Conservation (phyloP, 176 grass and related monocot species). For the Bothriochloa decipiens region DNA sequence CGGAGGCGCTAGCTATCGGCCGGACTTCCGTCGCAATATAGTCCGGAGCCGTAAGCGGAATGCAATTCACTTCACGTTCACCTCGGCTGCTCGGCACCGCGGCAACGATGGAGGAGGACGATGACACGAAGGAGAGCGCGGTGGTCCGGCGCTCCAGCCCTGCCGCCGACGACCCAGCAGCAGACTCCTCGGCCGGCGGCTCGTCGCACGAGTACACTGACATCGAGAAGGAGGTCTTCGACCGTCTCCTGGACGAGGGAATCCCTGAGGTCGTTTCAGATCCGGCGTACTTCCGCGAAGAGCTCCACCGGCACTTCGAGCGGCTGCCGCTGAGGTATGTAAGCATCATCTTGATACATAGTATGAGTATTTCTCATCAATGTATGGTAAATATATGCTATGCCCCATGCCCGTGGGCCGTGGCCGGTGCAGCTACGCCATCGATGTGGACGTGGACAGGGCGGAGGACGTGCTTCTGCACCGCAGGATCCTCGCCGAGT, state of each 20-base stretch:
- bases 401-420: no score
- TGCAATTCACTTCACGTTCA: neutral
- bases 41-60: slow-evolving; percentile 16
- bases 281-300: slow-evolving; percentile 45
- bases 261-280: slow-evolving; percentile 57
- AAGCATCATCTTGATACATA: neutral
- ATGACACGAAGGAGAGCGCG: slow-evolving; percentile 39
- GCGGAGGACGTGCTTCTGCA: slow-evolving; percentile 86
- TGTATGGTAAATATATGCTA: neutral
- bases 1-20: neutral
- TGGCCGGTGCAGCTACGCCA: slow-evolving; percentile 56
- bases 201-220: neutral
- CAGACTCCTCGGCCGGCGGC: slow-evolving; percentile 12
- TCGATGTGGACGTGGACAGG: slow-evolving; percentile 48
- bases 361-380: no score
- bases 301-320: slow-evolving; percentile 61
- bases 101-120: slow-evolving; percentile 31
- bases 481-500: slow-evolving; percentile 66
- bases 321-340: slow-evolving; percentile 73
- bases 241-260: slow-evolving; percentile 45
- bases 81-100: neutral
- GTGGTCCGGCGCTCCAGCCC: neutral
- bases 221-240: slow-evolving; percentile 63
- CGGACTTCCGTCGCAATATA: neutral
- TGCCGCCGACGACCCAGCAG: neutral